These are phyloP conservation scores for Capsicum baccatum DNA, from an alignment of 257 asterid genomes.

Conservation along the genomic window DNA sequence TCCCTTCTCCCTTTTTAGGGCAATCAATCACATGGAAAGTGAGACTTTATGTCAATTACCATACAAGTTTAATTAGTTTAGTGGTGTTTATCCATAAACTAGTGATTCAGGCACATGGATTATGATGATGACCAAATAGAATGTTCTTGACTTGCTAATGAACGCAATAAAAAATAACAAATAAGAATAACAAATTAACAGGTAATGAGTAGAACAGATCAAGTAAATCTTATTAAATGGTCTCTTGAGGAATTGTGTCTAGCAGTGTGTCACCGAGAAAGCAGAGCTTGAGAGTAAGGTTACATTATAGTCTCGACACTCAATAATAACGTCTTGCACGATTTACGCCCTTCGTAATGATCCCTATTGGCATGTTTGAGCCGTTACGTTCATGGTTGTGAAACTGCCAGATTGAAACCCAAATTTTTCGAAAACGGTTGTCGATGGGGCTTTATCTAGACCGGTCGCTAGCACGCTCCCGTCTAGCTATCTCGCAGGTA, in stretches of 20 bases:
- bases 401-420: background rate
- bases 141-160: background rate
- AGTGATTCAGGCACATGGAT: background rate
- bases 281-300: too few relatives aligned
- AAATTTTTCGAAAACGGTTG: too few relatives aligned
- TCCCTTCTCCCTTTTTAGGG: background rate
- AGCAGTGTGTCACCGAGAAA: too few relatives aligned
- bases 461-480: background rate
- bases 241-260: background rate
- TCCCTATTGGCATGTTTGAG: background rate
- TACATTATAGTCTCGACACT: background rate
- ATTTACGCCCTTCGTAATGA: background rate
- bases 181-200: too few relatives aligned
- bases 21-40: background rate
- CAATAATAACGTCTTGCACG: background rate
- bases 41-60: background rate
- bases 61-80: background rate
- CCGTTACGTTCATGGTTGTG: background rate
- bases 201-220: background rate
- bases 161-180: too few relatives aligned
- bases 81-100: background rate
- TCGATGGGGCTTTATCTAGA: too few relatives aligned
- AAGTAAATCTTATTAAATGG: background rate
- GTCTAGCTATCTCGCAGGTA: background rate
- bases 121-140: background rate